Base-by-base conservation (phyloP, 225 moss, liverwort and hornwort genomes). In the Thuidium tamariscinum region DNA sequence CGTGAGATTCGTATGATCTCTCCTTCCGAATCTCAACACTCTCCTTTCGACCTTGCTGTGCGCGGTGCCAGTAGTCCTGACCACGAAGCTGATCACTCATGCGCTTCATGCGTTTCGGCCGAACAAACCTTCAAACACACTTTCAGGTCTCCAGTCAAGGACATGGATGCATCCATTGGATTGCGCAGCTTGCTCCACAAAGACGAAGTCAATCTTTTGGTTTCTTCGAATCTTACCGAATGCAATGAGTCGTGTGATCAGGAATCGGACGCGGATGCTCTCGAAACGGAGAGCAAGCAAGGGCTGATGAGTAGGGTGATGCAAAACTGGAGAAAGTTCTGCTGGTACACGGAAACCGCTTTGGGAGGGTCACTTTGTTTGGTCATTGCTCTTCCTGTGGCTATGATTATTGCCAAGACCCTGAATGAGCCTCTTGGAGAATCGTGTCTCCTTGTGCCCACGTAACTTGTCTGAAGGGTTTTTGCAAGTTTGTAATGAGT, bases 321-420 rank as follows among this genome's bases (percentile, higher is more conserved):
- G 39, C 91, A 89, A 75, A 89, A 73, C 39, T 94, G 94, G 91
- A 88, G 88, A 56, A 89, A 75, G 39, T 3, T 94, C 16, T 86
- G 92, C 49, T 82, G 85, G 42, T 94, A 48, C 60, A 54, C 91
- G 36, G 95, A 97, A 88, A 72, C 89, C 8, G 86, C 92, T 46
- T 68, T 96, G 67, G 90, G 95, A 51, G 96, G 94, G 56, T 95
- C 95, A 25, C 81, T 97, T 80, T 91, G 95, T 82, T 84, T 95
- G 60, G 88, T 93, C 37, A 77, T 97, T 85, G 95, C 94, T 10
- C 84, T 97, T 80, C 95, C 96, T 18, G 77, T 97, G 85, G 93
- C 95, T 8, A 89, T 97, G 92, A 75, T 93, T 21, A n/a, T 91
- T 68, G 89, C 73, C 57, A 92, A 87, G 83, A 82, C 87, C 18